Percentiles rank a stretch among this genome's conserved stretches.
phyloP scores from a whole-genome alignment of 768 basidiomycete genomes.

The Rhizopogon vulgaris region DNA sequence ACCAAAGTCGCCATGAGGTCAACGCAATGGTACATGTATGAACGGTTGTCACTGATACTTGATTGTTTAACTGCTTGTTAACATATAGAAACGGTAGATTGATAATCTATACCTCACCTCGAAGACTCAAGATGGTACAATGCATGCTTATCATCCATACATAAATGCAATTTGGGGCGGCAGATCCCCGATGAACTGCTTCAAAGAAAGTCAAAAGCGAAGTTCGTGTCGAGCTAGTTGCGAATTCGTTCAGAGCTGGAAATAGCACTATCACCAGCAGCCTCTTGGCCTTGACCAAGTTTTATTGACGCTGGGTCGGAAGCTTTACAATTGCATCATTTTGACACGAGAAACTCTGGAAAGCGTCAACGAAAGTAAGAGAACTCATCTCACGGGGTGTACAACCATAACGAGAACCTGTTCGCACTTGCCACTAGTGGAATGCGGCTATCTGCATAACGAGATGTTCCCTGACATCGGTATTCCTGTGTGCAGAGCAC shows the following conservation, averaged over 20 bases:
- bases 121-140: not conserved
- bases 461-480: not conserved
- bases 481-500: not conserved
- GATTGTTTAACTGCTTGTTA: not conserved
- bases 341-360: not conserved
- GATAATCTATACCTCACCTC: not conserved
- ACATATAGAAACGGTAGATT: not conserved
- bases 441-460: not conserved
- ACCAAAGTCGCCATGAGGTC: constrained; percentile 7
- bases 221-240: not conserved
- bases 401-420: not conserved
- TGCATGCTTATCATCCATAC: not conserved
- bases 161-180: not conserved
- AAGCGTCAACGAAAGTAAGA: not conserved
- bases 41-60: constrained; percentile 1
- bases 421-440: too few relatives aligned
- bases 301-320: not conserved
- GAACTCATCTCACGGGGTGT: not conserved
- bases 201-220: not conserved
- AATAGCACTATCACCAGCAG: not conserved
- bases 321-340: not conserved
- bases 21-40: constrained; percentile 1
- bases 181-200: not conserved
- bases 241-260: not conserved
- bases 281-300: too few relatives aligned